These are phyloP conservation scores for Chenopodium formosanum DNA, from an alignment of 148 eudicot species.

Conservation along the genomic window DNA sequence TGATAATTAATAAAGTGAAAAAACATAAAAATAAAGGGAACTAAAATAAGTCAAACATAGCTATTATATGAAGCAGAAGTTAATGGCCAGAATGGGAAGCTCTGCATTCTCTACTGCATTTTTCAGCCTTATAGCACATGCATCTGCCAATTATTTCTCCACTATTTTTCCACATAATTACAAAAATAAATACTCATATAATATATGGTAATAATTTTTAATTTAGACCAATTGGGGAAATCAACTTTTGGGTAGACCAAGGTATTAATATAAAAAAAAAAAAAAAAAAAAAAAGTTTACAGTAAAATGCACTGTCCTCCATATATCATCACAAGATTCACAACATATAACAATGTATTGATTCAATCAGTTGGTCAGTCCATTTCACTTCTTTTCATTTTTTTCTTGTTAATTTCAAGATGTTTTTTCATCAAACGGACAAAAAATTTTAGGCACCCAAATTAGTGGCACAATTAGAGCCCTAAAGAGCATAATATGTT, in stretches of 20 bases:
- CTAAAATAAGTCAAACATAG: conserved; percentile 21
- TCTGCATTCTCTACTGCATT: conserved; percentile 6
- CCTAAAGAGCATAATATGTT: no score
- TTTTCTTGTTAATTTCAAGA: no score
- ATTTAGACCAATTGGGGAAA: conserved; percentile 8
- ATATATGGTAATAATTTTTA: background rate
- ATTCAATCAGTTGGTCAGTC: background rate
- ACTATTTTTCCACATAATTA: background rate
- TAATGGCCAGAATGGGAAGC: conserved; percentile 20
- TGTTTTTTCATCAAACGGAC: no score
- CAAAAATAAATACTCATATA: background rate
- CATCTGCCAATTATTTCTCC: conserved; percentile 14
- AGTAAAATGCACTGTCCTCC: conserved; percentile 14
- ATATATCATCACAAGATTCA: background rate
- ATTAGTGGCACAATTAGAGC: no score
- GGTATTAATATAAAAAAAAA: background rate
- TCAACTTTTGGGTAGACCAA: conserved; percentile 21
- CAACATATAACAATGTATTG: conserved; percentile 9
- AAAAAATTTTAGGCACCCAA: no score
- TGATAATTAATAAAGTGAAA: background rate
- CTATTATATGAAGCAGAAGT: conserved; percentile 17
- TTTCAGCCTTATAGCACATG: conserved; percentile 38
- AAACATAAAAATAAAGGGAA: no score
- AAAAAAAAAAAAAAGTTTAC: background rate
- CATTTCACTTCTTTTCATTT: background rate